Evolutionary conservation across 2,329 filamentous ascomycete genomes (phyloP).

Genomic region (Lithohypha guttulata): DNA sequence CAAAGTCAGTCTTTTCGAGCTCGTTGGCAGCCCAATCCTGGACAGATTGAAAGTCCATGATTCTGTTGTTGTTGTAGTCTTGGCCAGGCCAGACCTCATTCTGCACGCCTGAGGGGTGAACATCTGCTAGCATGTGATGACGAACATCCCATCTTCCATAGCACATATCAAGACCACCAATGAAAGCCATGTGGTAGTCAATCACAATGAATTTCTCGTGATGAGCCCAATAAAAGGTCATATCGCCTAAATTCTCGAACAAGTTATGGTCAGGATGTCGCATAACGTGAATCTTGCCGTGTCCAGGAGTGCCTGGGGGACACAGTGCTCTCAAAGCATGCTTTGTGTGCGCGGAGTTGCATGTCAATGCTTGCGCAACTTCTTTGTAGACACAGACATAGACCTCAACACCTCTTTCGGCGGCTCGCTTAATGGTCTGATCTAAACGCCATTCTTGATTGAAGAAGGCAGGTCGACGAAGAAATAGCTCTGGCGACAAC

Average conservation of each 20-base stretch:
- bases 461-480: slow-evolving; percentile 70
- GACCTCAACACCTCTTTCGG: slow-evolving; percentile 89
- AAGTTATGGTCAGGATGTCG: slow-evolving; percentile 93
- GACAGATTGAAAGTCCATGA: slow-evolving; percentile 91
- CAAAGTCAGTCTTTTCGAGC: slow-evolving; percentile 78
- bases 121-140: slow-evolving; percentile 75
- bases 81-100: slow-evolving; percentile 90
- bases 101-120: slow-evolving; percentile 70
- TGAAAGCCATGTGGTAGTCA: slow-evolving; percentile 82
- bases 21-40: slow-evolving; percentile 89
- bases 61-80: slow-evolving; percentile 92
- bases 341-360: slow-evolving; percentile 89
- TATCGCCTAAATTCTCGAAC: slow-evolving; percentile 83
- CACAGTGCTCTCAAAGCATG: slow-evolving; percentile 70
- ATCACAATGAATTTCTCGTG: slow-evolving; percentile 97
- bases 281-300: slow-evolving; percentile 81
- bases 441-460: slow-evolving; percentile 84
- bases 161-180: slow-evolving; percentile 87
- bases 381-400: slow-evolving; percentile 90
- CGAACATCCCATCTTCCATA: slow-evolving; percentile 89
- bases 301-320: slow-evolving; percentile 66
- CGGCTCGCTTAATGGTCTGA: slow-evolving; percentile 72
- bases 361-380: slow-evolving; percentile 68
- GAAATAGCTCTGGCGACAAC: slow-evolving; percentile 61
- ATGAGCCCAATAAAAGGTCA: slow-evolving; percentile 97